These are phyloP conservation scores for Aspergillus haitiensis DNA, from an alignment of 495 filamentous ascomycete genomes.

Conservation along the genomic window DNA sequence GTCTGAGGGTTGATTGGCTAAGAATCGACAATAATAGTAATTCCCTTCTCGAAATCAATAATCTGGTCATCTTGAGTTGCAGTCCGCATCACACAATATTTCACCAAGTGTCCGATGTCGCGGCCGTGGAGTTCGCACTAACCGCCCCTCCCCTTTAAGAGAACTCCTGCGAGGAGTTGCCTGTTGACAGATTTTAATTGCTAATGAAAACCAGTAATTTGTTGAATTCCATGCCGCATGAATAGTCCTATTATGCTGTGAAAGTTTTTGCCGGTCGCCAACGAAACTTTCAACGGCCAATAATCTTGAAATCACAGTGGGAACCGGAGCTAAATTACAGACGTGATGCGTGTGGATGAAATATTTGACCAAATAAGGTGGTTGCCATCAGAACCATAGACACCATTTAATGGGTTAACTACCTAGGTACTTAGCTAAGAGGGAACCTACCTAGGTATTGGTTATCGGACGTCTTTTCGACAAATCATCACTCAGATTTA, in stretches of 20 bases:
- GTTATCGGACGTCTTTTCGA: background rate
- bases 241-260: background rate
- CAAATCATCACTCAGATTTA: background rate
- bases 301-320: background rate
- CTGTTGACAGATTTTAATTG: background rate
- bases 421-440: background rate
- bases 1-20: slow-evolving; percentile 4
- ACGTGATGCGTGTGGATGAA: no score
- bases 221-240: background rate
- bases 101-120: background rate
- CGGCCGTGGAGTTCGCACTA: background rate
- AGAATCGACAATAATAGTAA: background rate
- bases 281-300: background rate
- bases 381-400: no score
- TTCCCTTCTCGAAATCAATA: background rate
- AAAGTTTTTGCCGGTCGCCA: background rate
- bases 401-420: no score
- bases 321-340: no score
- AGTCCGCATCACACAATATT: background rate
- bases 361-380: no score
- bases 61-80: background rate
- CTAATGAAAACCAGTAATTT: background rate
- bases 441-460: background rate
- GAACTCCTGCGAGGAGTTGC: background rate
- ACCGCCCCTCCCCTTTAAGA: background rate